Evolutionary conservation across 345 rosid genomes (phyloP).

Genomic region (Eucalyptus cloeziana): DNA sequence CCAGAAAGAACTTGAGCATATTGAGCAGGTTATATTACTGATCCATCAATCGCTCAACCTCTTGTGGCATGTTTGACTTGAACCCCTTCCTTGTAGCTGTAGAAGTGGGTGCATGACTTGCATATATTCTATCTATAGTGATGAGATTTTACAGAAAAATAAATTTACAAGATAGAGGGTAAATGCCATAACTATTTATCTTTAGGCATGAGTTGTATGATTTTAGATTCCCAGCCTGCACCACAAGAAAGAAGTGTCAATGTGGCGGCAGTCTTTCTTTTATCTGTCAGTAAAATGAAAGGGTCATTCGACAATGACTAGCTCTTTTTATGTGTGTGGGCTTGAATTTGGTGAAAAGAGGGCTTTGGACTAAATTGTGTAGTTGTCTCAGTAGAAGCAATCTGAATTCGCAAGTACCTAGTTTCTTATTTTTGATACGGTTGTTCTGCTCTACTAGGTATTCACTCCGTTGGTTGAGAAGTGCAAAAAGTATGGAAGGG

Average conservation of each 20-base stretch:
- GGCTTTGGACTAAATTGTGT: not conserved
- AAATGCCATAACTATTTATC: not conserved
- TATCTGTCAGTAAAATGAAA: not conserved
- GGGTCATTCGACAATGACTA: not conserved
- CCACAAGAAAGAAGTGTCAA: not conserved
- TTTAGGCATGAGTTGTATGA: not conserved
- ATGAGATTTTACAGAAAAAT: not conserved
- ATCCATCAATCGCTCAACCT: not conserved
- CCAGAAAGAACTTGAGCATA: constrained; percentile 90
- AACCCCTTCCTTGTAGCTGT: not conserved
- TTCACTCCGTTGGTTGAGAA: constrained; percentile 96
- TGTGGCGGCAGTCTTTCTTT: not conserved
- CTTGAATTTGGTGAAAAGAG: not conserved
- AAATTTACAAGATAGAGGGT: not conserved
- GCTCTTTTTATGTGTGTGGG: not conserved
- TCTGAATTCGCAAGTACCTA: not conserved
- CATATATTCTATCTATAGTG: not conserved
- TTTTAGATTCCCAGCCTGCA: not conserved
- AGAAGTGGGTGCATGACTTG: not conserved
- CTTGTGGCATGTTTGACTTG: not conserved
- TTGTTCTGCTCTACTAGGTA: constrained; percentile 30
- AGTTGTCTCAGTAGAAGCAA: not conserved
- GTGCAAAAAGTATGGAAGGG: constrained; percentile 96
- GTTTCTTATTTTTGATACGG: not conserved
- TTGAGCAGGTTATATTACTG: constrained; percentile 52